phyloP scores from a whole-genome alignment of 2,329 filamentous ascomycete genomes.

The Penicillium psychrosexuale region DNA sequence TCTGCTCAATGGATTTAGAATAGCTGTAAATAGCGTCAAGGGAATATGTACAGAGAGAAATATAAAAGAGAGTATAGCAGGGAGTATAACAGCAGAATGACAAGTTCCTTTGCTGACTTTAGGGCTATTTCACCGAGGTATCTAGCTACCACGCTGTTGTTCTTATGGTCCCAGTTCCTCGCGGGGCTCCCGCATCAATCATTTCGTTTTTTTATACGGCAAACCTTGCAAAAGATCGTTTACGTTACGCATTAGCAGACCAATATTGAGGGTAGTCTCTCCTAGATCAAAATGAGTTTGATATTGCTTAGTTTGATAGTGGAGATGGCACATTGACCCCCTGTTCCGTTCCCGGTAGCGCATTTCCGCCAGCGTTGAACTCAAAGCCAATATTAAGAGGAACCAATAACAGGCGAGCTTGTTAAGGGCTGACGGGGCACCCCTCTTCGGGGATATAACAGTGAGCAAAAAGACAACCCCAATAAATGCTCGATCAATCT shows the following conservation, averaged over 20 bases:
- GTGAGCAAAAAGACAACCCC: not conserved
- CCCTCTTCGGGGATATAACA: not conserved
- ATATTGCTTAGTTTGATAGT: not conserved
- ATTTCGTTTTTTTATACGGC: not conserved
- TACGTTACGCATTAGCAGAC: not conserved
- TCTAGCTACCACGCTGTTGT: not conserved
- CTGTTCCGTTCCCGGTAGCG: not conserved
- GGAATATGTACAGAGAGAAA: not conserved
- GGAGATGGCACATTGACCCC: not conserved
- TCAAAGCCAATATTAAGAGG: not conserved
- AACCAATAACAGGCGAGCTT: not conserved
- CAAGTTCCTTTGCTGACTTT: not conserved
- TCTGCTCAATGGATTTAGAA: not conserved
- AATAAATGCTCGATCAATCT: not conserved
- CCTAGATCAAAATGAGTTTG: not conserved
- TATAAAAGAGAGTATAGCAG: no score
- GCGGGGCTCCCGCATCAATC: not conserved
- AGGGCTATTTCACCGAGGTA: not conserved
- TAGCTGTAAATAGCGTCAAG: not conserved
- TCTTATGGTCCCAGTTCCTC: no score
- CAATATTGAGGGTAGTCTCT: not conserved
- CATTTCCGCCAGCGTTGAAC: not conserved
- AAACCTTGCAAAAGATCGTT: no score
- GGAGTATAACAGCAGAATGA: not conserved
- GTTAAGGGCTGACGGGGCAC: not conserved